Base-by-base conservation (phyloP, 148 eudicot genomes). In the Amaranthus cruentus region DNA sequence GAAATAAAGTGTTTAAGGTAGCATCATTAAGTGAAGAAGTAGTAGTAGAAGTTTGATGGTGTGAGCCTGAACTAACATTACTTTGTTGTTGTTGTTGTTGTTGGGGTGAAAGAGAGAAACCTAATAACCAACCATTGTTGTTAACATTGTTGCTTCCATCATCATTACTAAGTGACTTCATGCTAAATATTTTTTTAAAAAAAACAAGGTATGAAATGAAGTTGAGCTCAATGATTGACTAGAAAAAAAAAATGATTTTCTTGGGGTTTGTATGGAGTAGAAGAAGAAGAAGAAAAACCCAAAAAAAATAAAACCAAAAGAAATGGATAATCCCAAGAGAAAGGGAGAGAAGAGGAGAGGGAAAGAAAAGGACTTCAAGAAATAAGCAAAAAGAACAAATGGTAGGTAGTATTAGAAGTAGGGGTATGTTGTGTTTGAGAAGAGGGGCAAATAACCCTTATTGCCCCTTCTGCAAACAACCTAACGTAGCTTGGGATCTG, bases 401-500 rank as follows among this genome's bases (percentile, higher is more conserved):
- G 72, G 65, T 57, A 51, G 14, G 49, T 44, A 6, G 64, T 6
- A 82, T 10, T 58, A 2, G 4, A 57, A 14, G 8, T 6, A 18
- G 18, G 18, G 18, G 21, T 21, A 2, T 18, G 52, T 18, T 52
- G 69, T 67, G 84, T 64, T 75, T 71, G 56, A 63, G 52, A 66
- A 51, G 9, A 55, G 48, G 49, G 52, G 66, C 47, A 74, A 70
- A 28, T 28, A 28, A 28, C 38, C 75, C 69, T 70, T 38, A 7
- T 47, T 79, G 74, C 48, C 2, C 38, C 38, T 49, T 74, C 66
- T 69, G 69, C 54, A 60, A 75, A 57, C 68, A 48, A 55, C 55
- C 18, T 72, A 56, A 81, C 83, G 80, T 90, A 28, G 38, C 38
- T 28, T 59, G 95, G 94, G 95, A 90, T 90, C 91, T 63, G 95